A percentile compares a stretch with the other conserved stretches of the same genome.
Evolutionary conservation across 768 basidiomycete species (phyloP).

Genomic region (Lentinula boryana): DNA sequence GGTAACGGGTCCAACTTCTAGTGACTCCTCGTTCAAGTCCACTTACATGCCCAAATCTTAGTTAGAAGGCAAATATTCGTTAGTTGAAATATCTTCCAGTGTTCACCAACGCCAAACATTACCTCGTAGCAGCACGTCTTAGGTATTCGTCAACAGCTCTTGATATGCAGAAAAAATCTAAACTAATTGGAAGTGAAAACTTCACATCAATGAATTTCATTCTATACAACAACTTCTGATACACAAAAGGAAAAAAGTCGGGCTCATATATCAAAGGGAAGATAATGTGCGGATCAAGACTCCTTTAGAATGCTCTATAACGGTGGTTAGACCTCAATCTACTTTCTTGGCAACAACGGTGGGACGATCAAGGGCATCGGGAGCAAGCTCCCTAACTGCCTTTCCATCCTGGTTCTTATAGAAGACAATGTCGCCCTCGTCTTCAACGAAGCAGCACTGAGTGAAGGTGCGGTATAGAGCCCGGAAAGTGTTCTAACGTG

Average conservation of each 20-base stretch:
- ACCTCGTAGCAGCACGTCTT: too few relatives aligned
- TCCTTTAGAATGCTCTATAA: background rate
- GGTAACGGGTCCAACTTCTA: too few relatives aligned
- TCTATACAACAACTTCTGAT: background rate
- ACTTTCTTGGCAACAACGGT: constrained; percentile 6
- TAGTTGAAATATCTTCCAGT: too few relatives aligned
- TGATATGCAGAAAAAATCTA: too few relatives aligned
- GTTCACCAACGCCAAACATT: too few relatives aligned
- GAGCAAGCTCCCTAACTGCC: constrained; percentile 25
- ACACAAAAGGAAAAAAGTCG: background rate
- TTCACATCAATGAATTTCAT: constrained; percentile 1
- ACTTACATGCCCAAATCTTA: too few relatives aligned
- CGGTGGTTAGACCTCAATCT: background rate
- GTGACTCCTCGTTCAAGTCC: too few relatives aligned
- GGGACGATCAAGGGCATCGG: constrained; percentile 10
- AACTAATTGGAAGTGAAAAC: background rate
- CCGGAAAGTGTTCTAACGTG: constrained; percentile 31
- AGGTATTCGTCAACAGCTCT: too few relatives aligned
- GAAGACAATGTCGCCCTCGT: constrained; percentile 48
- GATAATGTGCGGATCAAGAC: background rate
- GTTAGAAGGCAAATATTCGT: too few relatives aligned
- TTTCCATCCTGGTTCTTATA: constrained; percentile 45
- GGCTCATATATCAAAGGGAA: background rate
- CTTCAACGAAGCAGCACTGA: constrained; percentile 49
- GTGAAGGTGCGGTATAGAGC: constrained; percentile 54